phyloP scores from a whole-genome alignment of 1,284 basidiomycete species.

The Tilletia caries region DNA sequence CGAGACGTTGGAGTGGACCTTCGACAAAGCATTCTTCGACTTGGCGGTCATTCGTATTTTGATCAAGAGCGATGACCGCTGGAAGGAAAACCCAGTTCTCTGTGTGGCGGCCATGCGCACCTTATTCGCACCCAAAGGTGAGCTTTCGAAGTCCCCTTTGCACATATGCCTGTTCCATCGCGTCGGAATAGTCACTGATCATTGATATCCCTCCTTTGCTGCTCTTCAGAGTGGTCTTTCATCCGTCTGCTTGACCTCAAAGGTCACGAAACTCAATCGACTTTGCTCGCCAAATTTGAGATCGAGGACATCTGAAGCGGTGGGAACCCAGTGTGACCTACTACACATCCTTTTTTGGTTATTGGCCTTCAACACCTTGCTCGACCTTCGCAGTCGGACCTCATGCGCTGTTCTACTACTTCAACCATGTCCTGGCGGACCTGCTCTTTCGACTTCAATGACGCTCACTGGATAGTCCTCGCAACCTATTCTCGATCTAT shows the following conservation, averaged over 20 bases:
- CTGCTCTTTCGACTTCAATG: too few species aligned
- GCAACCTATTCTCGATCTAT: too few species aligned
- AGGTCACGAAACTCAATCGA: slow-evolving; percentile 59
- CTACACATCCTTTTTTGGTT: too few species aligned
- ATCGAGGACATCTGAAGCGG: slow-evolving; percentile 21
- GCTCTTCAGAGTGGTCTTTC: slow-evolving; percentile 56
- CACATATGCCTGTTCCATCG: too few species aligned
- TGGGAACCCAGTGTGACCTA: too few species aligned
- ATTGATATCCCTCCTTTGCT: slow-evolving; percentile 9
- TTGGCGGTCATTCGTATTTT: slow-evolving; percentile 39
- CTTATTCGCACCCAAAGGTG: slow-evolving; percentile 40
- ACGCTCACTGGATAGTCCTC: too few species aligned
- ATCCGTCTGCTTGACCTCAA: slow-evolving; percentile 61
- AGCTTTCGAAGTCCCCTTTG: not conserved
- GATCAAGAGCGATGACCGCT: slow-evolving; percentile 46
- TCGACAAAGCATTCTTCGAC: slow-evolving; percentile 29
- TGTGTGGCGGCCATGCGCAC: slow-evolving; percentile 35
- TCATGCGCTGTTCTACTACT: too few species aligned
- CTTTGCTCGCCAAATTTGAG: slow-evolving; percentile 32
- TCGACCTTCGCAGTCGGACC: too few species aligned
- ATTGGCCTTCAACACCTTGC: too few species aligned
- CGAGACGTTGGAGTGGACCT: slow-evolving; percentile 39
- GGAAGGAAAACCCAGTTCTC: slow-evolving; percentile 40
- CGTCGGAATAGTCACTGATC: not conserved
- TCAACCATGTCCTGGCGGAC: too few species aligned